Percentiles rank a stretch among this genome's conserved stretches.
Conservation (phyloP, 2,329 filamentous ascomycete genomes). For the Nigrospora oryzae region DNA sequence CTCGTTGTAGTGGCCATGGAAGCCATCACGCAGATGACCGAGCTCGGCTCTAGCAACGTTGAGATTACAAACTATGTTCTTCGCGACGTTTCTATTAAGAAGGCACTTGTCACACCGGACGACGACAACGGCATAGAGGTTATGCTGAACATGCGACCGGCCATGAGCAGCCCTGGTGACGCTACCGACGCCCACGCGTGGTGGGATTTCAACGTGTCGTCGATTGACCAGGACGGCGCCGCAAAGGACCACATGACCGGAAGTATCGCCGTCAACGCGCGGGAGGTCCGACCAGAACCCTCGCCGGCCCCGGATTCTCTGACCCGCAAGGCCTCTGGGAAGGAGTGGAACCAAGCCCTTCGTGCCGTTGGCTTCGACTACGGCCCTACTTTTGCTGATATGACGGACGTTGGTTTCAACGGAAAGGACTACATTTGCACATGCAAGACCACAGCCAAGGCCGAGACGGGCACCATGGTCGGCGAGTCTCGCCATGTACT, state of each 20-base stretch:
- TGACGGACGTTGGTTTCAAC: conserved; percentile 18
- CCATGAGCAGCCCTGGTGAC: conserved; percentile 2
- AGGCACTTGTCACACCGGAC: conserved; percentile 19
- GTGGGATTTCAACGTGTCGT: conserved; percentile 21
- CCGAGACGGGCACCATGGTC: conserved; percentile 5
- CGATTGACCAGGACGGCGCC: conserved; percentile 8
- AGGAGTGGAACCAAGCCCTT: conserved; percentile 23
- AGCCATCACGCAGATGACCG: conserved; percentile 10
- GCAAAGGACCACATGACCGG: conserved; percentile 18
- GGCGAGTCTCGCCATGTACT: conserved; percentile 28
- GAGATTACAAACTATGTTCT: conserved; percentile 12
- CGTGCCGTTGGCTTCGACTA: conserved; percentile 27
- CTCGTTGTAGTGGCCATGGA: conserved; percentile 9
- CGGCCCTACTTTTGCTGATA: conserved; percentile 26
- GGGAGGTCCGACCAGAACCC: conserved; percentile 1
- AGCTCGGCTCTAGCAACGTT: conserved; percentile 3
- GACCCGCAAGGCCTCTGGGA: conserved; percentile 14
- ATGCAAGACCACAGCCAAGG: conserved; percentile 12
- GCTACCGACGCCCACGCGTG: conserved; percentile 8
- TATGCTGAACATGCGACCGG: conserved; percentile 13
- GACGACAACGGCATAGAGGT: conserved; percentile 19
- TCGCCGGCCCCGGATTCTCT: conserved; percentile 7
- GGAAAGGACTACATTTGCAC: conserved; percentile 16
- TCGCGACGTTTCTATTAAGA: conserved; percentile 19
- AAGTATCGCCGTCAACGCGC: conserved; percentile 13